Evolutionary conservation across 139 green algal genomes (phyloP).

Genomic region (Trebouxia sp.): DNA sequence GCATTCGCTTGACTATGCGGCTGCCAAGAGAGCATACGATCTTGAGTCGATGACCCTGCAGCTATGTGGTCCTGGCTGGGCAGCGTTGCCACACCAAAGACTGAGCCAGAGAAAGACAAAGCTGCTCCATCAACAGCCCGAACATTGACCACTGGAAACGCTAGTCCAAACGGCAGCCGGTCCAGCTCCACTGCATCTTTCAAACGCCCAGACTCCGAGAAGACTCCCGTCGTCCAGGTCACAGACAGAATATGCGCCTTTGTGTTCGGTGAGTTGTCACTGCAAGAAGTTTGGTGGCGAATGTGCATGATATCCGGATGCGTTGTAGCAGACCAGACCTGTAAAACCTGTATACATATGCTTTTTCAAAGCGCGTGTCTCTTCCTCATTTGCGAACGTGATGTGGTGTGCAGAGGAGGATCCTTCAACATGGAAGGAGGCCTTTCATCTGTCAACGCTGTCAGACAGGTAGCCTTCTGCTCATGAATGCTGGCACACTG

Average conservation of each 20-base stretch:
- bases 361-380: constrained; percentile 10
- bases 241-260: constrained; percentile 35
- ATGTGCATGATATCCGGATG: too few relatives aligned
- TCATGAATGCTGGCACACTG: too few relatives aligned
- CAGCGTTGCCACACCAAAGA: background rate
- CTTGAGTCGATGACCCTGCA: constrained; percentile 1
- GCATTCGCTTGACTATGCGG: too few relatives aligned
- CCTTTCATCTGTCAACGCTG: constrained; percentile 35
- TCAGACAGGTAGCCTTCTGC: constrained; percentile 41
- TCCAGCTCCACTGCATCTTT: constrained; percentile 1
- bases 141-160: background rate
- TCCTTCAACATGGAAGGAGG: constrained; percentile 38
- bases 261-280: constrained; percentile 28
- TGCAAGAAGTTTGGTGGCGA: too few relatives aligned
- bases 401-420: constrained; percentile 47
- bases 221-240: constrained; percentile 20
- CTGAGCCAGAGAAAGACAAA: background rate
- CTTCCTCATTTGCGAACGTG: too few relatives aligned
- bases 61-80: constrained; percentile 29
- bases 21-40: background rate
- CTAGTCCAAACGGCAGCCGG: background rate
- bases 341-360: too few relatives aligned
- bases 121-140: background rate
- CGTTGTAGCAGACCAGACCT: too few relatives aligned
- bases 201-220: constrained; percentile 22